A percentile compares a stretch with the other conserved stretches of the same genome.
These are phyloP conservation scores for Globisporangium paddicum DNA, from an alignment of 352 stramenopile genomes.

Conservation along the genomic window DNA sequence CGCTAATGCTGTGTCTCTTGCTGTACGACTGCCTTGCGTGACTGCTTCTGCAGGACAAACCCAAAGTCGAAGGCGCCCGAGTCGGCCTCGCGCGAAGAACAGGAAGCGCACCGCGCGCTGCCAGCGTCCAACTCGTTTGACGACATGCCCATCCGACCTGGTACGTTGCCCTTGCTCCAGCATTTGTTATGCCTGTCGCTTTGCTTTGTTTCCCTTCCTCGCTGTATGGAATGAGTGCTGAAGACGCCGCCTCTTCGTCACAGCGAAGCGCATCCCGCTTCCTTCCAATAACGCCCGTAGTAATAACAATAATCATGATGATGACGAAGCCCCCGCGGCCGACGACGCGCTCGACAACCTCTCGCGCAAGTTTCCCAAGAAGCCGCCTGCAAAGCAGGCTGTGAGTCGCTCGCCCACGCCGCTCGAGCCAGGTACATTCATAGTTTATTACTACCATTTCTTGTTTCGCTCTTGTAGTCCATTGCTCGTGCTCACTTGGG, in stretches of 20 bases:
- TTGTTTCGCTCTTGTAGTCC: neutral
- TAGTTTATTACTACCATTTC: no score
- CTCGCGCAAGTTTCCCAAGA: constrained; percentile 59
- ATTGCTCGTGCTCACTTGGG: constrained; percentile 20
- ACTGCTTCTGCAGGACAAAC: constrained; percentile 32
- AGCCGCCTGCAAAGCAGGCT: constrained; percentile 19
- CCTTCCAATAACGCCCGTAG: constrained; percentile 21
- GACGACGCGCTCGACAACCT: constrained; percentile 50
- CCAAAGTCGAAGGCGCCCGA: constrained; percentile 25
- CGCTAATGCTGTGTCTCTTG: neutral
- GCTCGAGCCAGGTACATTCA: constrained; percentile 52
- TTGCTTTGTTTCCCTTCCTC: neutral
- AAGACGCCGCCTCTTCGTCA: constrained; percentile 13
- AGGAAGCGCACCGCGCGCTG: constrained; percentile 21
- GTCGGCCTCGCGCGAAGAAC: constrained; percentile 44
- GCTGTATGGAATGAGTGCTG: constrained; percentile 18
- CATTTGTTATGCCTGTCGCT: neutral
- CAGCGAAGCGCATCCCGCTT: constrained; percentile 15
- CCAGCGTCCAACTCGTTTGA: constrained; percentile 23
- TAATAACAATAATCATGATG: constrained; percentile 58
- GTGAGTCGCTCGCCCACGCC: constrained; percentile 16
- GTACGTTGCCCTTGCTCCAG: constrained; percentile 19
- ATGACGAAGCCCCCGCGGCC: constrained; percentile 16
- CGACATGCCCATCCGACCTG: constrained; percentile 40
- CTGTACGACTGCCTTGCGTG: neutral